Percentiles rank a stretch among this genome's conserved stretches.
Conservation (phyloP, 768 basidiomycete genomes). For the Hemileccinum impolitum region DNA sequence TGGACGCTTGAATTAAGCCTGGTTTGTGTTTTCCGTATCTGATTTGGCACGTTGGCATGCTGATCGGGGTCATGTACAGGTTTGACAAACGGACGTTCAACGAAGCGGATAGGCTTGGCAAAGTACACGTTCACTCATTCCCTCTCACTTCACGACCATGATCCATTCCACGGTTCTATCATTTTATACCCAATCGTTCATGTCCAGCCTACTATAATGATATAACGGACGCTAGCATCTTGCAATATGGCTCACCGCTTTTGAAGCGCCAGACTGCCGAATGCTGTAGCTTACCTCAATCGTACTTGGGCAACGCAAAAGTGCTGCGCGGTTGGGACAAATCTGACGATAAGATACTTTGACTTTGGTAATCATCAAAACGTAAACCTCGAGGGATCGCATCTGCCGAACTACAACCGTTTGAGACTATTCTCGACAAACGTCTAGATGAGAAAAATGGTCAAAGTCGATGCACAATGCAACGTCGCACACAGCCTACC, state of each 20-base stretch:
- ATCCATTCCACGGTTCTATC: conserved; percentile 16
- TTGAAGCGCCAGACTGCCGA: not conserved
- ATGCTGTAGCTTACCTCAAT: not conserved
- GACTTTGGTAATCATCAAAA: too few species aligned
- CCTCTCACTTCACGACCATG: conserved; percentile 15
- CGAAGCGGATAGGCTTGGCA: conserved; percentile 1
- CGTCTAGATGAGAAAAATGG: not conserved
- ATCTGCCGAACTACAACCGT: too few species aligned
- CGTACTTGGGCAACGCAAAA: not conserved
- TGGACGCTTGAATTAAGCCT: conserved; percentile 98
- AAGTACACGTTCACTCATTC: conserved; percentile 1
- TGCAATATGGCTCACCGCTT: conserved; percentile 10
- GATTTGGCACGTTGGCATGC: not conserved
- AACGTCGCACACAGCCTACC: not conserved
- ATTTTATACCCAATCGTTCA: conserved; percentile 26
- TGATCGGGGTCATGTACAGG: conserved; percentile 13
- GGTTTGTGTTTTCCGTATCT: conserved; percentile 42
- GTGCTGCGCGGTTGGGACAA: not conserved
- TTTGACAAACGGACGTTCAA: conserved; percentile 10
- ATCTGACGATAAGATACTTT: not conserved
- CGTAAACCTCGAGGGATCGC: too few species aligned
- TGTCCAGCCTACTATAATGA: conserved; percentile 27
- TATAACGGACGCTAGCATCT: conserved; percentile 27
- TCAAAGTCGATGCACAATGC: not conserved
- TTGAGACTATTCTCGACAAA: not conserved